Percentiles rank a stretch among this genome's conserved stretches.
Evolutionary conservation across 2,329 filamentous ascomycete genomes (phyloP).

Genomic region (Lachnellula hyalina): DNA sequence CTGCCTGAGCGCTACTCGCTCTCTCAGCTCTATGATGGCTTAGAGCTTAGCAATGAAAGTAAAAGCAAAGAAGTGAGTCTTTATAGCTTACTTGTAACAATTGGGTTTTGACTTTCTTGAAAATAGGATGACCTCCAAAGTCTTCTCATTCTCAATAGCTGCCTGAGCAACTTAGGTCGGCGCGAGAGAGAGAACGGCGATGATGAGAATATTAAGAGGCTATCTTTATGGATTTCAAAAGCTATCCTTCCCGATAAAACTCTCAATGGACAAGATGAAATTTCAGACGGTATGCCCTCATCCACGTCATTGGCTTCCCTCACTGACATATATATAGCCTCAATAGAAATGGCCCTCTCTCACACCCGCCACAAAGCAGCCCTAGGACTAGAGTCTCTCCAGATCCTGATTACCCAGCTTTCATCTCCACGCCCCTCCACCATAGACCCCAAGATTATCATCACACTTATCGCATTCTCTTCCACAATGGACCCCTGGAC

Average conservation of each 20-base stretch:
- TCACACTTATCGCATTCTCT: slow-evolving; percentile 33
- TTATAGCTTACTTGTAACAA: not conserved
- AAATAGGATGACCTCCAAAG: slow-evolving; percentile 25
- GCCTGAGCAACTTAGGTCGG: slow-evolving; percentile 13
- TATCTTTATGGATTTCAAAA: slow-evolving; percentile 23
- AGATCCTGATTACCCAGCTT: slow-evolving; percentile 1
- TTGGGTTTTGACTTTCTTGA: slow-evolving; percentile 13
- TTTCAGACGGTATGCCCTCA: slow-evolving; percentile 15
- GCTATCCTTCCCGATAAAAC: slow-evolving; percentile 21
- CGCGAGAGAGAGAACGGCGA: slow-evolving; percentile 11
- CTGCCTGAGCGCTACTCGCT: slow-evolving; percentile 21
- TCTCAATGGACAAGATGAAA: slow-evolving; percentile 20
- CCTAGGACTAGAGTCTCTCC: slow-evolving; percentile 15
- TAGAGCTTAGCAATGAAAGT: slow-evolving; percentile 1
- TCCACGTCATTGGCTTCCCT: not conserved
- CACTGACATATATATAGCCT: not conserved
- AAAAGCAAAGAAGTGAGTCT: slow-evolving; percentile 1
- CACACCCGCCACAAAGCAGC: slow-evolving; percentile 14
- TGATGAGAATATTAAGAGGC: slow-evolving; percentile 6
- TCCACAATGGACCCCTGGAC: slow-evolving; percentile 36
- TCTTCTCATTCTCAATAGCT: slow-evolving; percentile 21
- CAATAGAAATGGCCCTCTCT: slow-evolving; percentile 4
- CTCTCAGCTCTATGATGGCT: slow-evolving; percentile 9
- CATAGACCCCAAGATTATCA: slow-evolving; percentile 17
- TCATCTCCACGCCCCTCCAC: not conserved